Evolutionary conservation across 495 filamentous ascomycete species (phyloP), one percentile per base, ranked within the genome.

Genomic region (Daldinia concentrica): DNA sequence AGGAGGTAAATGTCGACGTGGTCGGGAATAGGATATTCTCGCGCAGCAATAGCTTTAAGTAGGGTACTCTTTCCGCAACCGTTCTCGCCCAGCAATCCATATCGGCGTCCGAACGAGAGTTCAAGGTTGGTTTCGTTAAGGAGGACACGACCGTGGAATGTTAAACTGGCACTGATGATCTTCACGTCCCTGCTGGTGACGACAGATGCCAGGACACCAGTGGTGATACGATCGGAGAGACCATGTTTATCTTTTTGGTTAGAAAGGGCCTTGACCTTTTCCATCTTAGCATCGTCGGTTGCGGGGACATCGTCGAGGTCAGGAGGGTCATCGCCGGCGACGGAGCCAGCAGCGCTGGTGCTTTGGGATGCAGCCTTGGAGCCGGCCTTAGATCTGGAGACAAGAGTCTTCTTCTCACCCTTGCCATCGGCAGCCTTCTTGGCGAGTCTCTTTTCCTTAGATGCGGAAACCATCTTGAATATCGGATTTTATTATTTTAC

Each of bases 1-100:
- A 99, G 85, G 24, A 99, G 89, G 83, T 99, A 99, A 80, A 99
- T 96, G 84, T 99, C 95, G 81, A 98, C 86, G 80, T 98, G 95
- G 4, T 98, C 94, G 54, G 95, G 95, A 74, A 99, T 91, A 32
- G 95, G 95, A 78, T 89, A 99, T 82, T 99, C 95, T 78, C 96
- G 92, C 74, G 88, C 89, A 75, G 90, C 91, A 80, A 99, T 97
- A 64, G 95, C 90, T 86, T 98, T 98, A 74, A 99, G 87, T 0
- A 98, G 82, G 11, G 95, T 99, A 69, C 94, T 97, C 85, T 99
- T 99, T 77, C 95, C 95, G 77, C 95, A 99, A 58, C 95, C 95
- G 89, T 99, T 99, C 86, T 99, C 95, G 76, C 95, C 95, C 62
- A 99, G 83, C 58, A 99, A 84, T 78, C 95, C 95, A 79, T 99